These are phyloP conservation scores for Takashimella koratensis DNA, from an alignment of 1,284 basidiomycete genomes.

Conservation along the genomic window DNA sequence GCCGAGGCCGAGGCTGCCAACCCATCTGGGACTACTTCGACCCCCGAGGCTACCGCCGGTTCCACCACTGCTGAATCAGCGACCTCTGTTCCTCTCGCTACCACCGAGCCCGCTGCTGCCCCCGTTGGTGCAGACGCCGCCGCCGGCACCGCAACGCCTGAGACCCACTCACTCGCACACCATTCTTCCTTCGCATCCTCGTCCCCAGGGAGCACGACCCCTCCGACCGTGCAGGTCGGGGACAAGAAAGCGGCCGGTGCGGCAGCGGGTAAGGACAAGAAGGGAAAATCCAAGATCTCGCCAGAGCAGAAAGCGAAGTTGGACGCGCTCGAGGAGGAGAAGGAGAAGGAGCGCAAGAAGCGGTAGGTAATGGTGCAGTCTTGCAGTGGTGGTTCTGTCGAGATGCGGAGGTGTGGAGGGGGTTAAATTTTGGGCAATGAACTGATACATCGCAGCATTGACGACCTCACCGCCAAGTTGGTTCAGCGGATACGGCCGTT, in stretches of 20 bases:
- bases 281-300: conserved; percentile 61
- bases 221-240: conserved; percentile 29
- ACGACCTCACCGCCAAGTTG: conserved; percentile 69
- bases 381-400: neutral
- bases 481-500: conserved; percentile 79
- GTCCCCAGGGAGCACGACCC: conserved; percentile 19
- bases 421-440: neutral
- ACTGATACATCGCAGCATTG: conserved; percentile 48
- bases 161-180: conserved; percentile 24
- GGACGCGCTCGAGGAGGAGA: conserved; percentile 71
- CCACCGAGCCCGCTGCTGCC: conserved; percentile 15
- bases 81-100: conserved; percentile 12
- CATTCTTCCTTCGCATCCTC: conserved; percentile 32
- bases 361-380: conserved; percentile 48
- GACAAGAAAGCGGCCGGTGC: conserved; percentile 29
- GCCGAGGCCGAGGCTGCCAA: conserved; percentile 24
- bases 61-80: conserved; percentile 15
- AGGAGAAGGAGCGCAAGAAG: conserved; percentile 69
- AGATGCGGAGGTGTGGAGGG: too few species aligned
- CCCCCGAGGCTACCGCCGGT: conserved; percentile 11
- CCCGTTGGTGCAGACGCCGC: conserved; percentile 9
- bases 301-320: conserved; percentile 82
- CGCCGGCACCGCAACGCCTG: conserved; percentile 17
- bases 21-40: conserved; percentile 19
- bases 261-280: conserved; percentile 48